phyloP scores from a whole-genome alignment of 345 rosid genomes.

The Aquilaria malaccensis region DNA sequence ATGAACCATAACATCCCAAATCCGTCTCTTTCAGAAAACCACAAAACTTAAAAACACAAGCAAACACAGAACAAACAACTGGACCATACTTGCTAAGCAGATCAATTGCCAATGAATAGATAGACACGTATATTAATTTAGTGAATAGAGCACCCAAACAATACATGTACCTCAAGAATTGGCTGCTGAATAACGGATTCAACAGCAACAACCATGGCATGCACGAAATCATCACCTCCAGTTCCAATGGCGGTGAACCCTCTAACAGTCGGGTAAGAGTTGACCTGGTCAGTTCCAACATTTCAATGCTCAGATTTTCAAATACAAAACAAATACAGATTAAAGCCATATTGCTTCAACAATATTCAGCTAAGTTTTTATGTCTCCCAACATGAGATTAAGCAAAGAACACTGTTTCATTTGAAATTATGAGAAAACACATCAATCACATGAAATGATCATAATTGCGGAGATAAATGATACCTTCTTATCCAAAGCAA shows the following conservation, averaged over 20 bases:
- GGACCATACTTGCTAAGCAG: no score
- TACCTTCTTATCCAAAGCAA: slow-evolving; percentile 93
- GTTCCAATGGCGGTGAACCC: slow-evolving; percentile 97
- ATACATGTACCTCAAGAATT: slow-evolving; percentile 62
- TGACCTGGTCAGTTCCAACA: slow-evolving; percentile 47
- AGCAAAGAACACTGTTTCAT: background rate
- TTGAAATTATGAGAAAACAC: no score
- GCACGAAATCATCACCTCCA: slow-evolving; percentile 97
- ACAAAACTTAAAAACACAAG: no score
- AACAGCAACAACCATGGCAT: slow-evolving; percentile 92
- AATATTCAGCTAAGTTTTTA: background rate
- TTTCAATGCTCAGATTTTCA: background rate
- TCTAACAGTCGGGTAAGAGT: slow-evolving; percentile 88
- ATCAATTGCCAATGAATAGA: no score
- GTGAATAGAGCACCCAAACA: background rate
- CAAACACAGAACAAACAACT: no score
- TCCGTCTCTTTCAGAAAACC: no score
- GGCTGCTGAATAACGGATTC: slow-evolving; percentile 87
- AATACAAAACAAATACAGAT: background rate
- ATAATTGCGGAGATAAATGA: background rate
- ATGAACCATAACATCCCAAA: no score
- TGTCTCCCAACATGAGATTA: background rate
- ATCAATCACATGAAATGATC: no score
- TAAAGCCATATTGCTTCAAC: background rate
- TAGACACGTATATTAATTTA: no score